A percentile compares a stretch with the other conserved stretches of the same genome.
phyloP scores from a whole-genome alignment of 1,284 basidiomycete genomes.

The Entoloma clypeatum region DNA sequence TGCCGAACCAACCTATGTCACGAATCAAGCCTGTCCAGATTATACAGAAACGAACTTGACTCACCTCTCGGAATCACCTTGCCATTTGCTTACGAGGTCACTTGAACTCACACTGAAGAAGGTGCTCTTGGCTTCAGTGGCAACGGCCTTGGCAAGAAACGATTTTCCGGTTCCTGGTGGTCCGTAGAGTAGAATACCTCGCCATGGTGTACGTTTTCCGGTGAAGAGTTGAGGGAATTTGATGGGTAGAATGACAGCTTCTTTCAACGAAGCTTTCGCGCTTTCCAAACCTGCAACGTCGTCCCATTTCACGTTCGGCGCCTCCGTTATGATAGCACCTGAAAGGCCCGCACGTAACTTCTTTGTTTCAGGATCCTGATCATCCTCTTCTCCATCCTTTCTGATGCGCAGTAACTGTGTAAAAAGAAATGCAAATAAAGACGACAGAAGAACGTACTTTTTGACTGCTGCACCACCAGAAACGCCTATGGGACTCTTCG shows the following conservation, averaged over 20 bases:
- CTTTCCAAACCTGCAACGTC: slow-evolving; percentile 95
- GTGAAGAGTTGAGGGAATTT: slow-evolving; percentile 99
- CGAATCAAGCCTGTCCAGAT: slow-evolving; percentile 8
- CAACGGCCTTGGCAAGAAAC: slow-evolving; percentile 96
- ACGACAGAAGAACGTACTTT: slow-evolving; percentile 45
- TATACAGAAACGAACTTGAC: slow-evolving; percentile 22
- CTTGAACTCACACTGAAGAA: slow-evolving; percentile 97
- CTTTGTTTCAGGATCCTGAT: slow-evolving; percentile 89
- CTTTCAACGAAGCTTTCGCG: slow-evolving; percentile 95
- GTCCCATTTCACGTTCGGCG: slow-evolving; percentile 96
- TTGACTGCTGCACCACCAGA: slow-evolving; percentile 71
- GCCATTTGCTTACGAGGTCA: slow-evolving; percentile 99
- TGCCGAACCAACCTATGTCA: slow-evolving; percentile 84
- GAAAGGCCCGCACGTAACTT: slow-evolving; percentile 89
- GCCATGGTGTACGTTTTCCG: slow-evolving; percentile 97
- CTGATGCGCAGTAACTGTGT: slow-evolving; percentile 28
- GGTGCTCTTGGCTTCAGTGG: slow-evolving; percentile 97
- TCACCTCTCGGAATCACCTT: slow-evolving; percentile 95
- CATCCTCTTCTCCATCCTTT: slow-evolving; percentile 73
- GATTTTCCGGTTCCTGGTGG: slow-evolving; percentile 96
- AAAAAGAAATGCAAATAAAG: slow-evolving; percentile 5
- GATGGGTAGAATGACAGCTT: slow-evolving; percentile 98
- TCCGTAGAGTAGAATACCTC: slow-evolving; percentile 93
- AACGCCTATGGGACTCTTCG: slow-evolving; percentile 75
- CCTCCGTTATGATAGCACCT: slow-evolving; percentile 89